Percentiles rank a stretch among this genome's conserved stretches.
These are phyloP conservation scores for Clathrospora elynae DNA, from an alignment of 2,329 filamentous ascomycete species.

Conservation along the genomic window DNA sequence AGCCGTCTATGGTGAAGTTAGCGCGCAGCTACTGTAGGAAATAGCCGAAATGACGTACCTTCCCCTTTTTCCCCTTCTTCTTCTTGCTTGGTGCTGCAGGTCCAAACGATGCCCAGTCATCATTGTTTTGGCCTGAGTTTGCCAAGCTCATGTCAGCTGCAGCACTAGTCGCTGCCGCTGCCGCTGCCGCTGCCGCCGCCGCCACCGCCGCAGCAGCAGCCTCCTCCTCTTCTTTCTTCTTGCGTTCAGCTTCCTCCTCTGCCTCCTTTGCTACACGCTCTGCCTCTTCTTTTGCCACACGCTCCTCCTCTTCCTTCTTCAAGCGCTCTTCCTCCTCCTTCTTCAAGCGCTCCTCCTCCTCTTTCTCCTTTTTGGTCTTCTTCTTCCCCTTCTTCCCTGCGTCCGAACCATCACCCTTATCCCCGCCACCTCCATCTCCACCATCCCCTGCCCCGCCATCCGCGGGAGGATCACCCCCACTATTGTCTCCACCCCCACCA, in stretches of 20 bases:
- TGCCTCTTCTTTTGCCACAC: conserved; percentile 37
- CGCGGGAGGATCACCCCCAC: conserved; percentile 43
- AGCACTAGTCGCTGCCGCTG: conserved; percentile 32
- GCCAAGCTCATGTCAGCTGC: conserved; percentile 37
- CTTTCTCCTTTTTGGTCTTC: conserved; percentile 46
- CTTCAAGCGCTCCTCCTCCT: conserved; percentile 48
- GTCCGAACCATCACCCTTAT: conserved; percentile 42
- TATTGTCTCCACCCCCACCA: conserved; percentile 38
- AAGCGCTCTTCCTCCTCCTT: conserved; percentile 44
- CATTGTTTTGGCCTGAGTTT: conserved; percentile 31
- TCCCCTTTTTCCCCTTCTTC: conserved; percentile 50
- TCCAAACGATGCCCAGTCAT: conserved; percentile 41
- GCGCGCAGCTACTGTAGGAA: conserved; percentile 36
- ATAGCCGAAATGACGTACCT: conserved; percentile 45
- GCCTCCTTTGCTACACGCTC: conserved; percentile 46
- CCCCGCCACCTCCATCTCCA: conserved; percentile 39
- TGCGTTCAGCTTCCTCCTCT: conserved; percentile 48
- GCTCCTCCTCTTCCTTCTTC: conserved; percentile 46
- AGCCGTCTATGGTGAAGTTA: conserved; percentile 36
- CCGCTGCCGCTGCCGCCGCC: conserved; percentile 34
- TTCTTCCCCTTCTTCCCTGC: conserved; percentile 50
- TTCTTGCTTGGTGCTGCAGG: conserved; percentile 32
- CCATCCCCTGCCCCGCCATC: conserved; percentile 45
- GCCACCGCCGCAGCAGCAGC: conserved; percentile 41
- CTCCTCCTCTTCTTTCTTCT: conserved; percentile 43